Conservation (phyloP, 805 yeast genomes). For the Candida oleophila region DNA sequence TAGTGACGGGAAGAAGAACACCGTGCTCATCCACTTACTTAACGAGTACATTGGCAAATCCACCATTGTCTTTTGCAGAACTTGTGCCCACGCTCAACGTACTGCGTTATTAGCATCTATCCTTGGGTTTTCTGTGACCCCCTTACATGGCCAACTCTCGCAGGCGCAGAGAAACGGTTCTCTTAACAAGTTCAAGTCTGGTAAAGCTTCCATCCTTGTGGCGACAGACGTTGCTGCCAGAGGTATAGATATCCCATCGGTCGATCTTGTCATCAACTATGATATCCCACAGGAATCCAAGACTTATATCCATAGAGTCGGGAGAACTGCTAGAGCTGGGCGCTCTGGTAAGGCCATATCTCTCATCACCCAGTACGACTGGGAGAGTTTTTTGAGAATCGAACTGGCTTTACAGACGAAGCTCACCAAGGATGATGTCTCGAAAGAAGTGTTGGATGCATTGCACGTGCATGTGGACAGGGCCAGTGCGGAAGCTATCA, state of each 20-base stretch:
- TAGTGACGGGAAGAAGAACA: constrained; percentile 90
- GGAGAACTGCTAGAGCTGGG: constrained; percentile 95
- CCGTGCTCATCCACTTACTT: constrained; percentile 75
- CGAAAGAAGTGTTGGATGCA: constrained; percentile 72
- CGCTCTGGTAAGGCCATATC: constrained; percentile 85
- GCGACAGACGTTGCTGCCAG: constrained; percentile 91
- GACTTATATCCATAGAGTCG: constrained; percentile 85
- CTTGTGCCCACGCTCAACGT: constrained; percentile 93
- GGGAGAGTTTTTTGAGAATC: constrained; percentile 83
- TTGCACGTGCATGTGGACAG: constrained; percentile 86
- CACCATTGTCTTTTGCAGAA: constrained; percentile 85
- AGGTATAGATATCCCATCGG: constrained; percentile 82
- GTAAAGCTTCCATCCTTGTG: constrained; percentile 64
- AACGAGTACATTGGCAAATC: constrained; percentile 85
- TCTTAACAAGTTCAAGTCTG: constrained; percentile 73
- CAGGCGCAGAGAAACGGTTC: constrained; percentile 86
- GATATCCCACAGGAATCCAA: constrained; percentile 84
- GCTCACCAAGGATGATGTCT: constrained; percentile 74
- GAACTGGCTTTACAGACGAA: constrained; percentile 84
- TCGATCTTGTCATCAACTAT: constrained; percentile 73
- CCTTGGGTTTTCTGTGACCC: constrained; percentile 85
- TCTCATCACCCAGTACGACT: constrained; percentile 90
- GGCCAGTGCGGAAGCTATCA: constrained; percentile 87
- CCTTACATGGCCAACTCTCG: constrained; percentile 88
- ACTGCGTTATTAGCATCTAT: constrained; percentile 77